Percentiles rank a stretch among this genome's conserved stretches.
Evolutionary conservation across 306 rosid genomes (phyloP).

Genomic region (Inga leiocalycina): DNA sequence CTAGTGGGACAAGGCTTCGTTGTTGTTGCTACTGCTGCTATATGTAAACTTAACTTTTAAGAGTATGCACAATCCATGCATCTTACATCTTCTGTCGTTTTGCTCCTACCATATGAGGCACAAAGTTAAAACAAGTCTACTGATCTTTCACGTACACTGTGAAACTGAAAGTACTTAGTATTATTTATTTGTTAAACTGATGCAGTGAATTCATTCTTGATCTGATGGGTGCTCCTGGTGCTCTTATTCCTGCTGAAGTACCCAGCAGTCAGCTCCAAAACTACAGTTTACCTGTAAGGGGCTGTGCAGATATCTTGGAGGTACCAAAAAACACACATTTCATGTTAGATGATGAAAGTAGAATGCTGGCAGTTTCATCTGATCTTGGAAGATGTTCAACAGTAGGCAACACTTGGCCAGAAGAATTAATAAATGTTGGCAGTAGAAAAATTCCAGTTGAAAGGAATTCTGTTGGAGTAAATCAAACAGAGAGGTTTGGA

Average conservation of each 20-base stretch:
- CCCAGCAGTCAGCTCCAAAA: constrained; percentile 84
- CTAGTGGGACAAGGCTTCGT: too few relatives aligned
- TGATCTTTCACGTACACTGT: constrained; percentile 20
- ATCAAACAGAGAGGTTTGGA: constrained; percentile 46
- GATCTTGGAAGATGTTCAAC: constrained; percentile 43
- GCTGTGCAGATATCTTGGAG: constrained; percentile 56
- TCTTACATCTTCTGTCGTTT: constrained; percentile 23
- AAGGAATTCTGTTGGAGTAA: constrained; percentile 40
- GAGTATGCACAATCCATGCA: constrained; percentile 9
- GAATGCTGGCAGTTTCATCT: constrained; percentile 43
- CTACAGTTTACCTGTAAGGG: constrained; percentile 63
- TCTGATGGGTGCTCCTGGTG: constrained; percentile 99
- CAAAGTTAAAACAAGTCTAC: constrained; percentile 14
- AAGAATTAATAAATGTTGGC: constrained; percentile 50
- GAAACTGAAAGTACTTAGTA: constrained; percentile 30
- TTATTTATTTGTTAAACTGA: constrained; percentile 40
- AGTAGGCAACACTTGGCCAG: constrained; percentile 47
- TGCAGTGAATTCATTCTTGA: constrained; percentile 98
- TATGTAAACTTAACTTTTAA: constrained; percentile 9
- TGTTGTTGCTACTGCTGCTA: constrained; percentile 4
- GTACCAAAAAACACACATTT: constrained; percentile 45
- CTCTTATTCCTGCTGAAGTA: constrained; percentile 92
- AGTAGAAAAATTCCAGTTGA: constrained; percentile 47
- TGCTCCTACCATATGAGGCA: constrained; percentile 25
- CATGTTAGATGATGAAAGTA: constrained; percentile 46